Base-by-base conservation (phyloP, 768 basidiomycete species). In the Coprinopsis strossmayeri region DNA sequence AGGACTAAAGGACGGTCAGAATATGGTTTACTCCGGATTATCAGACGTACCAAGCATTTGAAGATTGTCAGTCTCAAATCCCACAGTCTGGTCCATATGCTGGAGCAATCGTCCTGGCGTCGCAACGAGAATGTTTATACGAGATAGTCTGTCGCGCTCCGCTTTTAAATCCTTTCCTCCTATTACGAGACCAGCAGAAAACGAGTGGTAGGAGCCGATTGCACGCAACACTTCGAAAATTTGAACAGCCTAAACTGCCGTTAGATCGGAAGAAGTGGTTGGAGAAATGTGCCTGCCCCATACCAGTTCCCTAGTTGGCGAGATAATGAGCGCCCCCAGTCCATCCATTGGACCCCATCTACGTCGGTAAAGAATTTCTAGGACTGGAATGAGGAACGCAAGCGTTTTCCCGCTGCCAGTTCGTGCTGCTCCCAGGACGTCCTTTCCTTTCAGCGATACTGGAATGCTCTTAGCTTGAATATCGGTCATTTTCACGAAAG, bases 51-150 rank as follows among this genome's bases (percentile, higher is more conserved):
- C 86, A 17, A 99, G 78, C 26, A 94, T 61, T 63, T 97, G 93
- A n/a, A 99, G 69, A 59, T 91, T 91, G 54, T 87, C 84, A 23
- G 82, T 81, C 50, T 93, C 92, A 54, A 99, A 96, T 1, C 94
- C 94, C 46, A 93, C 78, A 2, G 96, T 98, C 65, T 97, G 93
- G 62, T 98, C 96, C 86, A 99, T 88, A 64, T 99, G 96, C 58
- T 99, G 96, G 38, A 99, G 70, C 35, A 99, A 71, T 38, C 95
- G 78, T 21, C 95, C 95, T 3, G 95, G 95, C 3, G 95, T 98
- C 1, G 95, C 95, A 13, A 99, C 90, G n/a, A 99, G 78, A 50
- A 99, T 96, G 58, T 99, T 99, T 93, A 98, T 98, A 34, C 90
- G 77, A 9, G 84, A 76, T 35, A 99, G 65, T 5, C 95, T 76